Base-by-base conservation (phyloP, 352 stramenopile genomes). In the Phytophthora cactorum region DNA sequence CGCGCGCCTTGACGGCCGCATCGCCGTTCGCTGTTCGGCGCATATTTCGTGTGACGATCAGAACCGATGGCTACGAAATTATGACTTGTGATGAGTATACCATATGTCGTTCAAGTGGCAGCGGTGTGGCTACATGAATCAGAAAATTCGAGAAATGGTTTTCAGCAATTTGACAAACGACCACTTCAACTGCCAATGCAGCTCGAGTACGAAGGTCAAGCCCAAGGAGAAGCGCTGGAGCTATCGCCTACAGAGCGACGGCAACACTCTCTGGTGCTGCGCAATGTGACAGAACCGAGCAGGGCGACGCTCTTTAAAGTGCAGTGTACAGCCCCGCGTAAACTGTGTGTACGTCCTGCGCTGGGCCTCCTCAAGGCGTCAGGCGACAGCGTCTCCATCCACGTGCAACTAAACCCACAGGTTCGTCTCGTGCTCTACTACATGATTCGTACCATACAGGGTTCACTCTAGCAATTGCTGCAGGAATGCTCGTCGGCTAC, bases 241-340 rank as follows among this genome's bases (percentile, higher is more conserved):
- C 63, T 74, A 9, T 63, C 49, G 4, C 12, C 12, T 25, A 1
- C 5, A 50, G 32, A 49, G 32, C 41, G 31, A 9, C 49, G 45
- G 14, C 46, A 68, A 17, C 52, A 47, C 9, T 43, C 43, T 11
- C 46, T 60, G 28, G 14, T 59, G 28, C 49, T 63, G 34, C 39
- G 17, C 2, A 64, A 68, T 41, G 7, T 15, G 28, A 56, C 57
- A 12, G 28, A 51, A 46, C 28, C 22, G 36, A 59, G 25, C 14
- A 29, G n/a, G 8, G 6, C 41, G 14, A 61, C 63, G 25, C 57
- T 86, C 14, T 79, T 84, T 62, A 86, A 86, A 63, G 67, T 88
- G 28, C 79, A 84, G 44, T 71, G 72, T 63, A 84, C 77, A 22
- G 68, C 62, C 5, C 71, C 75, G 43, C 68, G 56, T 15, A 74